Evolutionary conservation across 371 early-diverging fungal species (phyloP).

Genomic region (Mucor racemosus): DNA sequence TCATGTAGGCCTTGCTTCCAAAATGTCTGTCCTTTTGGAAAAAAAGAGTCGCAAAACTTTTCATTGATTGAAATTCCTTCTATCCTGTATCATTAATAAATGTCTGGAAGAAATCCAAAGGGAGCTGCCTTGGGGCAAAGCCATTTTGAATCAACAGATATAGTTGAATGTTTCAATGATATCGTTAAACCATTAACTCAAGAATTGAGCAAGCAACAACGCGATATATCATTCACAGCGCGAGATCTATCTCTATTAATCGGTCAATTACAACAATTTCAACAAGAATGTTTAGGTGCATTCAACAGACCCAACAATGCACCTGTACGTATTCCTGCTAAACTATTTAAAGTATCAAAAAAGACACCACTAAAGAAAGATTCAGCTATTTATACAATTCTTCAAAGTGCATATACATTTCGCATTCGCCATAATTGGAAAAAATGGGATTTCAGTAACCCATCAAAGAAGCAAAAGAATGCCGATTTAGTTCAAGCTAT

Average conservation of each 20-base stretch:
- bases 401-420: conserved; percentile 58
- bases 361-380: conserved; percentile 32
- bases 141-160: conserved; percentile 47
- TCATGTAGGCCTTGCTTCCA: not conserved
- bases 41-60: conserved; percentile 10
- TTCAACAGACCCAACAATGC: conserved; percentile 32
- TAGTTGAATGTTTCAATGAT: conserved; percentile 51
- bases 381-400: conserved; percentile 54
- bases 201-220: conserved; percentile 43
- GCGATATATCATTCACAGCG: conserved; percentile 45
- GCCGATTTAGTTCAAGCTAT: conserved; percentile 55
- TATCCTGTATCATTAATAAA: conserved; percentile 1
- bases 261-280: conserved; percentile 67
- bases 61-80: conserved; percentile 9
- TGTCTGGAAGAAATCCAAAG: conserved; percentile 42
- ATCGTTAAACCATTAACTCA: conserved; percentile 40
- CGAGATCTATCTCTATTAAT: conserved; percentile 61
- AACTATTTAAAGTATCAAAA: conserved; percentile 54
- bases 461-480: conserved; percentile 44
- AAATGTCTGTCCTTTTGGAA: not conserved
- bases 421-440: conserved; percentile 52
- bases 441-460: conserved; percentile 61
- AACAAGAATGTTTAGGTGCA: conserved; percentile 65
- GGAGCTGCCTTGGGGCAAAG: conserved; percentile 44
- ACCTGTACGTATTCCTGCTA: conserved; percentile 63